Evolutionary conservation across 768 basidiomycete genomes (phyloP).

Genomic region (Suillus tomentosus): DNA sequence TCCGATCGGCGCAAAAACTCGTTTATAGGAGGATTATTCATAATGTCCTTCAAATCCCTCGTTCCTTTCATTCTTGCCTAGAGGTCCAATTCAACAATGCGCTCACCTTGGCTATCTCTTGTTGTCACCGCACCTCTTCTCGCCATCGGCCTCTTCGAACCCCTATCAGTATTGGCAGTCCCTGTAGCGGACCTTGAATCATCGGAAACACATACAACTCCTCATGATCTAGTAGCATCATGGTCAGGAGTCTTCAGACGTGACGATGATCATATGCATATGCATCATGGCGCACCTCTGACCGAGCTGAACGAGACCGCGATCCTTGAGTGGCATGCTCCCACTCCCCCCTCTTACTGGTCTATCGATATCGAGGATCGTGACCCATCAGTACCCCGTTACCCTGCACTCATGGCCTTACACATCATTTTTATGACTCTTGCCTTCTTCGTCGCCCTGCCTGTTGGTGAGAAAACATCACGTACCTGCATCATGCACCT

Average conservation of each 20-base stretch:
- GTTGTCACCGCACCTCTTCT: conserved; percentile 4
- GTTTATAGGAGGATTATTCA: conserved; percentile 5
- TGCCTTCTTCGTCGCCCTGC: conserved; percentile 84
- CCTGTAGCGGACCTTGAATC: not conserved
- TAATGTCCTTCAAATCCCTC: not conserved
- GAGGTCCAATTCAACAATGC: conserved; percentile 16
- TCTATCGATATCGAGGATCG: conserved; percentile 71
- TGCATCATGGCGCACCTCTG: conserved; percentile 50
- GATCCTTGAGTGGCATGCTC: conserved; percentile 60
- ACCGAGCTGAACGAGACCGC: conserved; percentile 79
- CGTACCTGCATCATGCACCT: conserved; percentile 4
- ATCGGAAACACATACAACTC: not conserved
- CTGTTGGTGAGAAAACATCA: conserved; percentile 57
- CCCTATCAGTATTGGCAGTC: conserved; percentile 1
- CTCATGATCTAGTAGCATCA: not conserved
- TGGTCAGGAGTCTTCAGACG: conserved; percentile 16
- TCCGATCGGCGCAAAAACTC: conserved; percentile 3
- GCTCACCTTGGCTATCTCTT: conserved; percentile 1
- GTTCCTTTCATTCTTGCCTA: not conserved
- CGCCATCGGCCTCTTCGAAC: conserved; percentile 12
- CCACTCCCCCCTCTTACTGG: conserved; percentile 82
- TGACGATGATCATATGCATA: conserved; percentile 44
- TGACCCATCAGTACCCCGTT: conserved; percentile 44
- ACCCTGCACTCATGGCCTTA: conserved; percentile 70
- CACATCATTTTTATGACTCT: conserved; percentile 75